Evolutionary conservation across 208 protist genomes (phyloP), one percentile per base, ranked within the genome.

Genomic region (Crithidia mellificae): DNA sequence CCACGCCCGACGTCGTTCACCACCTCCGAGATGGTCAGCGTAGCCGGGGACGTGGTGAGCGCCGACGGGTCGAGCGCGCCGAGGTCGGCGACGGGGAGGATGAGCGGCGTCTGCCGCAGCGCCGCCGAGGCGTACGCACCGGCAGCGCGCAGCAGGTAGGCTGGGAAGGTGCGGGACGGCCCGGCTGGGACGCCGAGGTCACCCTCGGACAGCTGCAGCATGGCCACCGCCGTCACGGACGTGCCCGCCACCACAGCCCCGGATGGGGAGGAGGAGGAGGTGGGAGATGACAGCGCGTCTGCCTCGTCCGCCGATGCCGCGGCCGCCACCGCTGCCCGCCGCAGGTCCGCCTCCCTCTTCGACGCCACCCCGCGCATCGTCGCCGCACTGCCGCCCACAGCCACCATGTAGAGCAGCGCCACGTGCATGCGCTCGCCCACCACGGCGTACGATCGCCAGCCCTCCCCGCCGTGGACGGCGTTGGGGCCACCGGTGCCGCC

Each of bases 371-470:
- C 68, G 19, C 77, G 81, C 61, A 89, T 63, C 5, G 88, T 81
- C 19, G 88, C 88, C 8, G 62, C 68, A 63, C 88, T 94, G 20
- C 71, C 83, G 41, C 80, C 88, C 11, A 94, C 76, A 7, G 85
- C 68, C 3, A 84, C 75, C 43, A 79, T 81, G 57, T 91, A 94
- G 27, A 94, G 69, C 58, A 92, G 52, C 20, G 77, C 72, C 27
- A 88, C 88, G 30, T 77, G 80, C 84, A 94, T 88, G 24, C 78
- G 72, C 63, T 94, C 88, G 25, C 85, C 85, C 9, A 76, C 76
- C 38, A 94, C 86, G 43, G 85, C 85, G 74, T 84, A 91, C 25
- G 69, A 64, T 8, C 56, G 55, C 88, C 88, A 93, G 25, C 72
- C 69, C 20, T 69, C 56, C 19, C 52, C 66, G 47, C 50, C n/a